These are phyloP conservation scores for Sordariomycetes sp. DNA, from an alignment of 2,329 filamentous ascomycete species.

Conservation along the genomic window DNA sequence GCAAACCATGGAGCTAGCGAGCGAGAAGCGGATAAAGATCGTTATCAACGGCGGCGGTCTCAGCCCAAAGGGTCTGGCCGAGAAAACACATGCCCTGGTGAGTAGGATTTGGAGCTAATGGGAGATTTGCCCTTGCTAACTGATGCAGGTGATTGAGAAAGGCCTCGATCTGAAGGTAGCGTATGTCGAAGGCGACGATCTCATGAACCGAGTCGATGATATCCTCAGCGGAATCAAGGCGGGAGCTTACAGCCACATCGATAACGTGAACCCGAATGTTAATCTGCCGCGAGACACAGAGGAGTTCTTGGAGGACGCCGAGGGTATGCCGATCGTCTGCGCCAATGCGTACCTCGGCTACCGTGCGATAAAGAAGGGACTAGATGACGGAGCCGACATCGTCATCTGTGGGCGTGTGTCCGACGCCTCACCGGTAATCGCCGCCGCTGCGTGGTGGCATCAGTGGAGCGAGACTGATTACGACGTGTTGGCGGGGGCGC, in stretches of 20 bases:
- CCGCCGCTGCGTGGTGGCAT: constrained; percentile 45
- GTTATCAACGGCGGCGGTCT: constrained; percentile 46
- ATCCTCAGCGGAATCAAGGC: too few relatives aligned
- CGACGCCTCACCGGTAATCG: constrained; percentile 42
- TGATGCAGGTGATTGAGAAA: too few relatives aligned
- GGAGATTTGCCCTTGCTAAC: too few relatives aligned
- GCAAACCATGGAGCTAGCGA: constrained; percentile 19
- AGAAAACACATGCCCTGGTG: constrained; percentile 18
- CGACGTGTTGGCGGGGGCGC: constrained; percentile 35
- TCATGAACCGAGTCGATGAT: too few relatives aligned
- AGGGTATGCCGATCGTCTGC: constrained; percentile 8
- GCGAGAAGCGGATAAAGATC: constrained; percentile 38
- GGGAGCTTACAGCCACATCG: too few relatives aligned
- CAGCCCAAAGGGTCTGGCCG: constrained; percentile 39
- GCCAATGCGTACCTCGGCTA: constrained; percentile 37
- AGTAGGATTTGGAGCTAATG: constrained; percentile 3
- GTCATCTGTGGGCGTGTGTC: constrained; percentile 37
- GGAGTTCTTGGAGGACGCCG: constrained; percentile 8
- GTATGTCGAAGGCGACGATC: too few relatives aligned
- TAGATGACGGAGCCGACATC: constrained; percentile 31
- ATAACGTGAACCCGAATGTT: constrained; percentile 5
- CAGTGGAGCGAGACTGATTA: constrained; percentile 35
- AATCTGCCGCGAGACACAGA: constrained; percentile 9
- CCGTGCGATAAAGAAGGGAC: constrained; percentile 30
- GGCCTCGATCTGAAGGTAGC: too few relatives aligned